Evolutionary conservation across 1,139 yeast species (phyloP).

Genomic region (Arxiozyma bovina): DNA sequence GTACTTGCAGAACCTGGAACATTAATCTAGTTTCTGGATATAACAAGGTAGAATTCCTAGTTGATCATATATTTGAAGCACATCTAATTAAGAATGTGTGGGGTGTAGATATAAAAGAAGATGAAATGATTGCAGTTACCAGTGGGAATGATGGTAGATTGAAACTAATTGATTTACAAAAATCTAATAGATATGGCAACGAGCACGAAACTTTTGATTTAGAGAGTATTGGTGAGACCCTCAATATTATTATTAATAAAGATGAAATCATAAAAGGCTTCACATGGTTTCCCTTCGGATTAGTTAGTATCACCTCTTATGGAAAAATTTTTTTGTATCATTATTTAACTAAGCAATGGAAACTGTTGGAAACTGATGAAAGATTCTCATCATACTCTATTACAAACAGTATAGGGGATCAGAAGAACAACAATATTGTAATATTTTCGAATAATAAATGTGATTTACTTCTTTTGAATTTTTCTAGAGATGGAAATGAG

Average conservation of each 20-base stretch:
- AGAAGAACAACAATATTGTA: conserved; percentile 31
- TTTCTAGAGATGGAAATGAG: conserved; percentile 27
- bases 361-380: conserved; percentile 27
- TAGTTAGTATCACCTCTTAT: conserved; percentile 53
- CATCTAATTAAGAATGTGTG: conserved; percentile 85
- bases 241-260: conserved; percentile 31
- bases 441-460: conserved; percentile 49
- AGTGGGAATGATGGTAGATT: conserved; percentile 90
- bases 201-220: conserved; percentile 31
- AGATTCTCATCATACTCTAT: conserved; percentile 43
- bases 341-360: conserved; percentile 31
- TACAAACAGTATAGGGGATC: conserved; percentile 39
- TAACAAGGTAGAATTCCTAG: conserved; percentile 32
- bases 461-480: conserved; percentile 39
- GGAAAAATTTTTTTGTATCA: conserved; percentile 43
- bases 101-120: conserved; percentile 59
- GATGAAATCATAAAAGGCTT: conserved; percentile 60
- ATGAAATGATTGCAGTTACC: conserved; percentile 47
- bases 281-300: conserved; percentile 37
- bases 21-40: conserved; percentile 23
- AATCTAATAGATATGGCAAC: conserved; percentile 22
- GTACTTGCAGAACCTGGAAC: conserved; percentile 78
- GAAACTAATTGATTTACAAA: conserved; percentile 47
- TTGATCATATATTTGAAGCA: conserved; percentile 45
- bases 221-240: conserved; percentile 29